Evolutionary conservation across 176 grass and related monocot species (phyloP).

Genomic region (Chrysopogon serrulatus): DNA sequence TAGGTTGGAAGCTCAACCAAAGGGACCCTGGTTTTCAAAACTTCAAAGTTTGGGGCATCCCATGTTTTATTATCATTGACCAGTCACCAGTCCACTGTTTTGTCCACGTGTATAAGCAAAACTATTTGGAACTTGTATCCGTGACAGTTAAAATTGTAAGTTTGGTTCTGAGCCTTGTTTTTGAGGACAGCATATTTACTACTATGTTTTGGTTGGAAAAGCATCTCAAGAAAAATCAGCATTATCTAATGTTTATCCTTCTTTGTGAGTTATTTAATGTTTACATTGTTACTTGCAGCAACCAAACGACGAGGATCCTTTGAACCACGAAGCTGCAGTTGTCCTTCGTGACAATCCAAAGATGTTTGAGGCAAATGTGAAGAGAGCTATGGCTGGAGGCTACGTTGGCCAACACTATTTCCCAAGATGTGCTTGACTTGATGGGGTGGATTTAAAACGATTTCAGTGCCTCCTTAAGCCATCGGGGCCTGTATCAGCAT

Average conservation of each 20-base stretch:
- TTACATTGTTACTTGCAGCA: constrained; percentile 41
- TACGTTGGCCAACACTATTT: constrained; percentile 64
- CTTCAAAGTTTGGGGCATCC: neutral
- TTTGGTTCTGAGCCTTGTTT: neutral
- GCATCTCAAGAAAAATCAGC: neutral
- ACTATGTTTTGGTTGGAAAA: neutral
- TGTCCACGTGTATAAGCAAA: neutral
- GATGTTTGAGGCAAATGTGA: constrained; percentile 65
- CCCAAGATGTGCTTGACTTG: constrained; percentile 53
- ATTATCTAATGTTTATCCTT: neutral
- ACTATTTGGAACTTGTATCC: neutral
- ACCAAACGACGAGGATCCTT: constrained; percentile 73
- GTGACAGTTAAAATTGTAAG: neutral
- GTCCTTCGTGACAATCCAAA: constrained; percentile 76
- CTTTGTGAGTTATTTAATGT: neutral
- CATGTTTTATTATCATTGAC: neutral
- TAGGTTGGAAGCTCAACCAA: no score
- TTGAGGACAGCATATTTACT: neutral
- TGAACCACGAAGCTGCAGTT: constrained; percentile 70
- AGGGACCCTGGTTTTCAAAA: neutral
- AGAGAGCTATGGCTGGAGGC: constrained; percentile 61
- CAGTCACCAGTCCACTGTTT: neutral
- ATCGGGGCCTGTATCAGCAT: neutral
- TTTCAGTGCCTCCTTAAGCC: neutral
- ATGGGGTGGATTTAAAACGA: neutral